Evolutionary conservation across 768 basidiomycete species (phyloP).

Genomic region (Mycena kentingensis): DNA sequence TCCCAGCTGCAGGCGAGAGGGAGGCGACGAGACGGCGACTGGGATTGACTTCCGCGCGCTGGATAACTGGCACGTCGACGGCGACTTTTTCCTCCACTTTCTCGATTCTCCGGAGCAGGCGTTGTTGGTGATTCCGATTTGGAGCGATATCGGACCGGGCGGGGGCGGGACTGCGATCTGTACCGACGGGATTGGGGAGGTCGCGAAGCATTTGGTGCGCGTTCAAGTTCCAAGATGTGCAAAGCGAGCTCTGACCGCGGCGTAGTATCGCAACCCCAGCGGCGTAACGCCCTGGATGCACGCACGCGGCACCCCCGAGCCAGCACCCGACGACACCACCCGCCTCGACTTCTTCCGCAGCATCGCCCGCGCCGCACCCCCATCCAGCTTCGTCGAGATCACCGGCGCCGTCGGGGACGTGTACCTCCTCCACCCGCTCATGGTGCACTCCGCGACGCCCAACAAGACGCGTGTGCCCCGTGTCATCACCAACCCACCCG

Average conservation of each 20-base stretch:
- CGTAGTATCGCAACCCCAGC: constrained; percentile 15
- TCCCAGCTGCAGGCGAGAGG: no score
- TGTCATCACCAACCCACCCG: constrained; percentile 69
- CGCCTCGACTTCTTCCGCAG: constrained; percentile 27
- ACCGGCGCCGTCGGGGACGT: constrained; percentile 67
- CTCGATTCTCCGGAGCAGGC: constrained; percentile 70
- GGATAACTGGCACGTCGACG: constrained; percentile 67
- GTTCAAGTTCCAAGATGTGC: background rate
- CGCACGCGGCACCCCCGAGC: constrained; percentile 14
- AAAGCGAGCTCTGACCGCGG: no score
- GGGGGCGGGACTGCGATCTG: constrained; percentile 65
- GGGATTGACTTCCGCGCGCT: constrained; percentile 39
- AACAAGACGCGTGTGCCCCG: constrained; percentile 57
- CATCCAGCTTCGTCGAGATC: constrained; percentile 52
- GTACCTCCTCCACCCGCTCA: constrained; percentile 62
- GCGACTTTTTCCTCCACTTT: constrained; percentile 62
- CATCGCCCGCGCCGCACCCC: constrained; percentile 45
- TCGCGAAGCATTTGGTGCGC: constrained; percentile 50
- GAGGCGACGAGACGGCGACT: constrained; percentile 37
- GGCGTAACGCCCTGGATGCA: constrained; percentile 24
- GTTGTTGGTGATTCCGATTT: constrained; percentile 62
- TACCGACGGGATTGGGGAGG: constrained; percentile 53
- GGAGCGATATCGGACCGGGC: constrained; percentile 52
- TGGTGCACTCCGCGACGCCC: constrained; percentile 65
- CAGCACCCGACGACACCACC: background rate